A percentile compares a stretch with the other conserved stretches of the same genome.
phyloP scores from a whole-genome alignment of 2,329 filamentous ascomycete species.

The Chalaropsis thielavioides region DNA sequence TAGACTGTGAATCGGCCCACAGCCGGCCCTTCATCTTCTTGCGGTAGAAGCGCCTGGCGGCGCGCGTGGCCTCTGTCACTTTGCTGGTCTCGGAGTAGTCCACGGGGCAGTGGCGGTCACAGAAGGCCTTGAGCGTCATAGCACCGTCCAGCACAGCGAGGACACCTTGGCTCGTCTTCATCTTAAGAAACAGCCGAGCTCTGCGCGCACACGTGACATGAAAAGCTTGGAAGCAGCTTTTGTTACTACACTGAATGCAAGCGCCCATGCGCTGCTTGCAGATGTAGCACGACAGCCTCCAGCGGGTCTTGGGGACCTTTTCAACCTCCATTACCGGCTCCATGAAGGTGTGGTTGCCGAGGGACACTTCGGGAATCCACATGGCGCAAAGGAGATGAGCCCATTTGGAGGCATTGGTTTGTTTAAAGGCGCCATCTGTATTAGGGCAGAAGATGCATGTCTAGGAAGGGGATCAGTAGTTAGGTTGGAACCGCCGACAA shows the following conservation, averaged over 20 bases:
- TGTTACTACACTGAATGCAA: slow-evolving; percentile 96
- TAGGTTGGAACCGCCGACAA: not conserved
- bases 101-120: slow-evolving; percentile 80
- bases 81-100: slow-evolving; percentile 82
- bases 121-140: slow-evolving; percentile 82
- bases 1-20: slow-evolving; percentile 82
- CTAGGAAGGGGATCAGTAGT: slow-evolving; percentile 26
- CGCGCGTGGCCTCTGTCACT: slow-evolving; percentile 62
- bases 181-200: slow-evolving; percentile 78
- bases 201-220: slow-evolving; percentile 90
- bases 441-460: slow-evolving; percentile 98
- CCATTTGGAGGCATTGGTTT: slow-evolving; percentile 93
- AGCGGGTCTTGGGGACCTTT: slow-evolving; percentile 86
- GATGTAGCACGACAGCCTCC: slow-evolving; percentile 91
- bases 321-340: slow-evolving; percentile 97
- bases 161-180: slow-evolving; percentile 81
- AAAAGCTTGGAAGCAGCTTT: slow-evolving; percentile 91
- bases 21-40: slow-evolving; percentile 74
- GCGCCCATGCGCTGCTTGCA: slow-evolving; percentile 96
- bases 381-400: slow-evolving; percentile 91
- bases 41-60: slow-evolving; percentile 81
- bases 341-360: slow-evolving; percentile 95
- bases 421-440: slow-evolving; percentile 94
- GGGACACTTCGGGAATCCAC: slow-evolving; percentile 94
- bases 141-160: slow-evolving; percentile 63